A percentile compares a stretch with the other conserved stretches of the same genome.
Evolutionary conservation across 1,139 yeast genomes (phyloP).

Genomic region (Pichia sp.): DNA sequence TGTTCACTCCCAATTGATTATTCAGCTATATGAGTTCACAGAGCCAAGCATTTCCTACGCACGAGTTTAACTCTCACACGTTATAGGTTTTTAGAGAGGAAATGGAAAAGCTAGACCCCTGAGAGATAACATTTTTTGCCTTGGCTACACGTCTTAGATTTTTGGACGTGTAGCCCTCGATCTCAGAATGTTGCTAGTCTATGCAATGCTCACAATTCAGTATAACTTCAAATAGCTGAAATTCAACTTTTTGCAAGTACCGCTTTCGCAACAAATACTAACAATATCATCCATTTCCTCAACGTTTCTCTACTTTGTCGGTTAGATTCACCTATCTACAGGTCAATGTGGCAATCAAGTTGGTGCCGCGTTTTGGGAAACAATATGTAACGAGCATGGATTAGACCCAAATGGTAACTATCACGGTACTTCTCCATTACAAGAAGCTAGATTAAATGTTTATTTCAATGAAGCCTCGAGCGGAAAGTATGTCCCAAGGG

Average conservation of each 20-base stretch:
- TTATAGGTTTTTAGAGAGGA: no score
- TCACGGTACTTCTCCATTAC: conserved; percentile 65
- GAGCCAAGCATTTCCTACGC: no score
- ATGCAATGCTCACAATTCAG: background rate
- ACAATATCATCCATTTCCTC: background rate
- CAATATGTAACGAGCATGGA: conserved; percentile 96
- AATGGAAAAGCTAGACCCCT: no score
- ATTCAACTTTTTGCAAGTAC: background rate
- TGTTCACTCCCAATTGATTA: background rate
- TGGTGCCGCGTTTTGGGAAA: conserved; percentile 97
- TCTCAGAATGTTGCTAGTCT: no score
- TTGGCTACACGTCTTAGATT: no score
- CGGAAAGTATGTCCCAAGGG: conserved; percentile 89
- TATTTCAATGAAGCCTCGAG: conserved; percentile 69
- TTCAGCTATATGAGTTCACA: no score
- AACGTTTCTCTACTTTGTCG: background rate
- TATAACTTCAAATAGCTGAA: background rate
- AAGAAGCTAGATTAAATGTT: conserved; percentile 53
- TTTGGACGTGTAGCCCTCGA: no score
- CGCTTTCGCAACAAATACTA: conserved; percentile 3
- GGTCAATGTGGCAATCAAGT: conserved; percentile 99
- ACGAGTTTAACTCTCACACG: no score
- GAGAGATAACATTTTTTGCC: no score
- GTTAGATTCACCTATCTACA: conserved; percentile 85
- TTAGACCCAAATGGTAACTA: conserved; percentile 79